Percentiles rank a stretch among this genome's conserved stretches.
Evolutionary conservation across 371 early-diverging fungal species (phyloP).

Genomic region (Saksenaea vasiformis): DNA sequence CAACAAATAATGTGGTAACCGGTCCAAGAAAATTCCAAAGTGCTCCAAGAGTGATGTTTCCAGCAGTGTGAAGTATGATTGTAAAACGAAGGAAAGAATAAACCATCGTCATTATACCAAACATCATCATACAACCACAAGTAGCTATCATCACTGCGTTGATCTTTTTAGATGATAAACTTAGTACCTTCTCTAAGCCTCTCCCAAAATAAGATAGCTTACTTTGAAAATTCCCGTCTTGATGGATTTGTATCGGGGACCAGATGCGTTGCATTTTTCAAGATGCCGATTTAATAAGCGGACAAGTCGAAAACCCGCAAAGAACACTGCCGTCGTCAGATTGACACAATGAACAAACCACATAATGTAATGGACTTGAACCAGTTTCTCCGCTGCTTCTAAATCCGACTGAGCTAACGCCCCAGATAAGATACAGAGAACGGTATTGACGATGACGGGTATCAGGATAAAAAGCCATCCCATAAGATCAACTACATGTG

Average conservation of each 20-base stretch:
- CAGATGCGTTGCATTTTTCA: constrained; percentile 28
- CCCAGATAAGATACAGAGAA: constrained; percentile 41
- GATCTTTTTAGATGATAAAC: constrained; percentile 7
- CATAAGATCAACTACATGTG: constrained; percentile 35
- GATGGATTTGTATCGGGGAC: constrained; percentile 40
- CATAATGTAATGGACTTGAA: constrained; percentile 38
- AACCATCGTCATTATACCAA: constrained; percentile 25
- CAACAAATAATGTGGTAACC: constrained; percentile 20
- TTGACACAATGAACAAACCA: constrained; percentile 45
- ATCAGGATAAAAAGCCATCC: constrained; percentile 34
- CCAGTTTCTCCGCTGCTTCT: constrained; percentile 27
- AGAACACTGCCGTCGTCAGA: constrained; percentile 30
- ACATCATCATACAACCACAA: constrained; percentile 23
- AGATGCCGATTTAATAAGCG: constrained; percentile 34
- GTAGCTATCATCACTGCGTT: constrained; percentile 21
- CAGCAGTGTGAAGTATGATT: constrained; percentile 23
- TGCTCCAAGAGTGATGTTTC: constrained; percentile 20
- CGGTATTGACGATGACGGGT: constrained; percentile 42
- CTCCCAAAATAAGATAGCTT: background rate
- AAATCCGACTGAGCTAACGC: constrained; percentile 31
- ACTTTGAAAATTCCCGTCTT: constrained; percentile 47
- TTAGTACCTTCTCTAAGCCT: no score
- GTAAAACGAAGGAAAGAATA: constrained; percentile 30
- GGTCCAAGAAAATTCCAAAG: constrained; percentile 32
- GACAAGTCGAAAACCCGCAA: constrained; percentile 38